Evolutionary conservation across 2,329 filamentous ascomycete species (phyloP).

Genomic region (Tolypocladium pustulatum): DNA sequence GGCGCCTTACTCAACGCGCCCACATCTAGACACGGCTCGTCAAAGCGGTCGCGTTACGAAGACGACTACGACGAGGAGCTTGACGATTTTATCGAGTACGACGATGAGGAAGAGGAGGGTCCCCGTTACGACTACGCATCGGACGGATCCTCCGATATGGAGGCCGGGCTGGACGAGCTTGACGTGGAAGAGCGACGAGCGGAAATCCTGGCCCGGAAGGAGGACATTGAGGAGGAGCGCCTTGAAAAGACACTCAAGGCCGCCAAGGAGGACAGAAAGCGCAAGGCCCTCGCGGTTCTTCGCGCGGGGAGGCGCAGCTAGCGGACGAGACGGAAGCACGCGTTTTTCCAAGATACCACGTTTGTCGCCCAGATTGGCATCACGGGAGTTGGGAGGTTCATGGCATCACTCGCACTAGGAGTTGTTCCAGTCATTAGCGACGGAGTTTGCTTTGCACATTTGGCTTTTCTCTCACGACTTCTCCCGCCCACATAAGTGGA

Average conservation of each 20-base stretch:
- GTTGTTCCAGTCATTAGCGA: conserved; percentile 23
- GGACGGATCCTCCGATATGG: conserved; percentile 66
- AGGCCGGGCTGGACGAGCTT: conserved; percentile 64
- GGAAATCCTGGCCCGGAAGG: conserved; percentile 50
- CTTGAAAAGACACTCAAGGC: conserved; percentile 51
- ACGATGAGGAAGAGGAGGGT: conserved; percentile 37
- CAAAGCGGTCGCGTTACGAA: conserved; percentile 30
- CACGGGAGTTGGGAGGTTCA: neutral
- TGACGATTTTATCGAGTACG: conserved; percentile 52
- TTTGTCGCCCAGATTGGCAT: neutral
- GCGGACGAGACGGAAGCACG: neutral
- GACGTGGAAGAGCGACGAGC: conserved; percentile 60
- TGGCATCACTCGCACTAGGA: neutral
- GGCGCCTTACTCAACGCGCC: conserved; percentile 28
- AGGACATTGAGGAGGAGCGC: conserved; percentile 55
- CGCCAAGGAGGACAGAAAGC: conserved; percentile 49
- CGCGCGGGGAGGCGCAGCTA: conserved; percentile 19
- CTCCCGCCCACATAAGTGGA: neutral
- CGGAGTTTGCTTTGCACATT: conserved; percentile 19
- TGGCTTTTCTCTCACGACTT: conserved; percentile 1
- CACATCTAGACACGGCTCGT: conserved; percentile 14
- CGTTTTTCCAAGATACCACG: neutral
- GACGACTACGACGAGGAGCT: conserved; percentile 54
- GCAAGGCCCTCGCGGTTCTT: conserved; percentile 26
- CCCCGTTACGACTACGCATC: conserved; percentile 46